These are phyloP conservation scores for Claviceps maximensis DNA, from an alignment of 2,329 filamentous ascomycete species.

Conservation along the genomic window DNA sequence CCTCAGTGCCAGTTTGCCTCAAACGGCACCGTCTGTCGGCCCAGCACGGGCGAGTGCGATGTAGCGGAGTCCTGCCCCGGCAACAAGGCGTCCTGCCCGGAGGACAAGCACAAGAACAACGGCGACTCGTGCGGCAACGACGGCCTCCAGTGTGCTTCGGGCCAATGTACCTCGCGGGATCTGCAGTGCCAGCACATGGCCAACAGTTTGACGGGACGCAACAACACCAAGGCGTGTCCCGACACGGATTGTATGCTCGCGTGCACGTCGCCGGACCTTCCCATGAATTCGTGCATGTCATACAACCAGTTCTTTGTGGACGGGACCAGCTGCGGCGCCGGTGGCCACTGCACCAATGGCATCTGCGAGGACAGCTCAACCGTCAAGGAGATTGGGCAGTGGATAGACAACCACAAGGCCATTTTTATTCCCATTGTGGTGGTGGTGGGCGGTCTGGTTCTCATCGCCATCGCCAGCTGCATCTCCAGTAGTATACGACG, in stretches of 20 bases:
- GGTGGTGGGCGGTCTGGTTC: slow-evolving; percentile 55
- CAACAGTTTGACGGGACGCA: slow-evolving; percentile 58
- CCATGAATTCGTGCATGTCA: slow-evolving; percentile 51
- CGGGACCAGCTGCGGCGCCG: slow-evolving; percentile 71
- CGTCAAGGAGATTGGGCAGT: slow-evolving; percentile 56
- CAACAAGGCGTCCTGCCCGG: slow-evolving; percentile 56
- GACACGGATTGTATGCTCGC: slow-evolving; percentile 54
- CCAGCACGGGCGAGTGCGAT: slow-evolving; percentile 70
- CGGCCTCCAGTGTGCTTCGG: slow-evolving; percentile 68
- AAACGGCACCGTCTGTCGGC: slow-evolving; percentile 62
- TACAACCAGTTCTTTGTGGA: slow-evolving; percentile 90
- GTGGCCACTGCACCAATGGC: slow-evolving; percentile 69
- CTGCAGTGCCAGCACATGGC: slow-evolving; percentile 78
- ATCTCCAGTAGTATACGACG: slow-evolving; percentile 34
- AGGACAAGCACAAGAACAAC: slow-evolving; percentile 55
- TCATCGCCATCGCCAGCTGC: slow-evolving; percentile 58
- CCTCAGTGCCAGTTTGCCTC: slow-evolving; percentile 51
- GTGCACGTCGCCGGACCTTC: slow-evolving; percentile 60
- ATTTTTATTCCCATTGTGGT: slow-evolving; percentile 70
- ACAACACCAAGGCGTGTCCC: slow-evolving; percentile 68
- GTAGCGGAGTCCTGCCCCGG: slow-evolving; percentile 75
- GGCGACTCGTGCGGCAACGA: slow-evolving; percentile 54
- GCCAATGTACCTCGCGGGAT: slow-evolving; percentile 87
- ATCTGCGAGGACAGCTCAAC: slow-evolving; percentile 59
- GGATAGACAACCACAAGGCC: slow-evolving; percentile 63